phyloP scores from a whole-genome alignment of 2,329 filamentous ascomycete genomes.

The Alternaria panax region DNA sequence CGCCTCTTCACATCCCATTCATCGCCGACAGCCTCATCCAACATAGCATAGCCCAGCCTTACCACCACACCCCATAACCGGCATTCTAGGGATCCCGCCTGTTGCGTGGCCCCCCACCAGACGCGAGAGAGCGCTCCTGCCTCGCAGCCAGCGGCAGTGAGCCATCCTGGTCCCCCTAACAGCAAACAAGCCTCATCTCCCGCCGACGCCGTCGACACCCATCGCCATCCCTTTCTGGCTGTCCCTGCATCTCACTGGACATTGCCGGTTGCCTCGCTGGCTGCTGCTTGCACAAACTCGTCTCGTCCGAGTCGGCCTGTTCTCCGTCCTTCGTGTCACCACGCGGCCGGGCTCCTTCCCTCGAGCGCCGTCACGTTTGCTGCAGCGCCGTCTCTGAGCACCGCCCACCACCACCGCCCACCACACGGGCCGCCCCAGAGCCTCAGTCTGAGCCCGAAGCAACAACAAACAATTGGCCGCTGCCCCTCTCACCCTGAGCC shows the following conservation, averaged over 20 bases:
- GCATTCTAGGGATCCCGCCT: neutral
- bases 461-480: conserved; percentile 3
- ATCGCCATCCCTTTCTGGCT: conserved; percentile 34
- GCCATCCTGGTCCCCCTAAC: conserved; percentile 39
- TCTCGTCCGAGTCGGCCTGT: conserved; percentile 19
- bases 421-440: conserved; percentile 21
- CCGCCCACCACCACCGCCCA: conserved; percentile 2
- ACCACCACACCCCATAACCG: conserved; percentile 8
- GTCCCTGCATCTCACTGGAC: too few relatives aligned
- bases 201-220: conserved; percentile 12
- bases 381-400: conserved; percentile 15
- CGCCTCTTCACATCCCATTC: conserved; percentile 28
- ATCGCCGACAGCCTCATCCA: conserved; percentile 42
- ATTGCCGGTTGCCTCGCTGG: conserved; percentile 1
- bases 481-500: too few relatives aligned
- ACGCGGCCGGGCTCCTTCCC: conserved; percentile 23
- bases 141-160: conserved; percentile 12
- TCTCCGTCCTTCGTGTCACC: conserved; percentile 9
- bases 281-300: conserved; percentile 4
- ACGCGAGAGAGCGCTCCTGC: conserved; percentile 14
- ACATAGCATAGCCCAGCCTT: conserved; percentile 28
- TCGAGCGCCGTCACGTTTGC: conserved; percentile 20
- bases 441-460: conserved; percentile 2
- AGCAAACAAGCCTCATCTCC: conserved; percentile 44
- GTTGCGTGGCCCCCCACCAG: conserved; percentile 22